Evolutionary conservation across 257 asterid genomes (phyloP), one percentile per base, ranked within the genome.

Genomic region (Ilex aquifolium): DNA sequence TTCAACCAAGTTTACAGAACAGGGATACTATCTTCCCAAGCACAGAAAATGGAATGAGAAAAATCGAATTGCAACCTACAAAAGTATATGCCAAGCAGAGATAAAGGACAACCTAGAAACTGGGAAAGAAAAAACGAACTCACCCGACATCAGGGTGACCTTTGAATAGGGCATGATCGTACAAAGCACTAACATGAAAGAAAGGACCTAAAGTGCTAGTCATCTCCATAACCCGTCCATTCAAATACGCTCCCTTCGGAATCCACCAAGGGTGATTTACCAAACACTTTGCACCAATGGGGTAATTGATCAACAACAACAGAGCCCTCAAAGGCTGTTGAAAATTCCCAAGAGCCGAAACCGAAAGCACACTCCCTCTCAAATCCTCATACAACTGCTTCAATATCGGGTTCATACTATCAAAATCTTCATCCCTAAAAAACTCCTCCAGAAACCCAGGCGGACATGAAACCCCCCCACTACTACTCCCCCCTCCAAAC

Each of bases 241-340:
- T 93, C 88, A 89, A 44, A 76, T 83, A 89, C 68, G 77, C 65
- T 21, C 89, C 73, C 63, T 79, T 81, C 0, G 99, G 97, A 31
- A 90, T 85, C 99, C 99, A 93, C 96, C 99, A 87, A 0, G 91
- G 93, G 74, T 93, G 95, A 79, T 75, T 87, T 31, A 93, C 99
- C 79, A 93, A 71, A 4, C 80, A 87, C 79, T 82, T 87, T 5
- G 96, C 95, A 46, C 96, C 97, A 13, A 84, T 83, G 0, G 95
- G 88, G 80, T 66, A 93, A 54, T 63, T 87, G 53, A 93, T 85
- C 75, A 93, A 74, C 70, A 75, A 56, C 82, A 80, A 61, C 59
- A 93, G 69, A 2, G 95, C 94, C 76, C 95, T 82, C 60, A 89
- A 71, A 44, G 99, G 97, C 83, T 83, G 96, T 78, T 87, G 97